Conservation (phyloP, 108 stramenopile genomes). For the Skeletonema menzelii region DNA sequence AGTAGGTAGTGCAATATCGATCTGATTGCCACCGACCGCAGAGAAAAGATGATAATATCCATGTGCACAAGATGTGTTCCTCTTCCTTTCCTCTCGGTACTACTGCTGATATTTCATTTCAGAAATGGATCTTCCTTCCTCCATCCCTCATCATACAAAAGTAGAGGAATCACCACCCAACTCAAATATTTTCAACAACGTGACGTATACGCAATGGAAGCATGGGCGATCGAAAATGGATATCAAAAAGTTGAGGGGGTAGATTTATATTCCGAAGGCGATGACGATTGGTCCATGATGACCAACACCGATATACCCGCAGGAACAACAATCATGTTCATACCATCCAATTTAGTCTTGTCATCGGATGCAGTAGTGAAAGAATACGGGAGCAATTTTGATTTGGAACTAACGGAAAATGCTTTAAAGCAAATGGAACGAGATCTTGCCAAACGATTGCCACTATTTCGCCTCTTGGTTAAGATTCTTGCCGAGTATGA, state of each 20-base stretch:
- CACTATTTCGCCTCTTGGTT: slow-evolving; percentile 53
- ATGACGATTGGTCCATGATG: slow-evolving; percentile 26
- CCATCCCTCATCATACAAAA: background rate
- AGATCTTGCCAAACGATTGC: slow-evolving; percentile 19
- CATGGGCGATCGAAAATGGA: slow-evolving; percentile 34
- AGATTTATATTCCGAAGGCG: slow-evolving; percentile 41
- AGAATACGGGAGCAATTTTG: slow-evolving; percentile 25
- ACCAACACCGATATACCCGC: slow-evolving; percentile 45
- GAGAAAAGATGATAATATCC: background rate
- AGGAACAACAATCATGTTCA: slow-evolving; percentile 40
- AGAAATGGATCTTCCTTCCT: background rate
- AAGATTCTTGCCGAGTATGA: slow-evolving; percentile 64
- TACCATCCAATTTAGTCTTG: slow-evolving; percentile 30
- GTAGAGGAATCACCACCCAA: background rate
- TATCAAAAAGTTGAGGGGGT: slow-evolving; percentile 41
- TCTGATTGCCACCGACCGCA: background rate
- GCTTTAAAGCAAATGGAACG: slow-evolving; percentile 15
- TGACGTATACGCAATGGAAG: slow-evolving; percentile 27
- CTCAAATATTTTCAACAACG: slow-evolving; percentile 13
- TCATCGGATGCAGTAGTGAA: slow-evolving; percentile 7
- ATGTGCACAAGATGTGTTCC: background rate
- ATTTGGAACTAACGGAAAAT: slow-evolving; percentile 9
- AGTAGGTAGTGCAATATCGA: background rate
- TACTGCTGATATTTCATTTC: background rate
- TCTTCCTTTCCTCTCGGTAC: background rate